Evolutionary conservation across 441 rosid species (phyloP).

Genomic region (Populus hybrid): DNA sequence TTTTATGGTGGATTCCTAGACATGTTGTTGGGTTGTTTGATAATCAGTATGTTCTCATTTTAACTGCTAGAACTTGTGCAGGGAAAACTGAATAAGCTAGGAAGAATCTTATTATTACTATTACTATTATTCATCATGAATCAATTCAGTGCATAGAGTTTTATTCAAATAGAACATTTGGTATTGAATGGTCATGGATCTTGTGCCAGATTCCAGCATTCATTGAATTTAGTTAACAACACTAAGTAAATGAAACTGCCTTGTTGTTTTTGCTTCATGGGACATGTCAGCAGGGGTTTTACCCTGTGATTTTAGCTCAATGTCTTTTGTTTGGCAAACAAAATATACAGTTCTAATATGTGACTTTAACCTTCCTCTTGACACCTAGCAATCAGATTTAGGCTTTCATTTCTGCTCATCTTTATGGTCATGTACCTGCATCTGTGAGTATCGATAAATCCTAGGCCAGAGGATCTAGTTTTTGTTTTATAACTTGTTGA

Average conservation of each 20-base stretch:
- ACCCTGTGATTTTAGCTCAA: neutral
- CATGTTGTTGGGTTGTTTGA: neutral
- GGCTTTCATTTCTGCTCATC: neutral
- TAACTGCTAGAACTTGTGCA: neutral
- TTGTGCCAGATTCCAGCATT: neutral
- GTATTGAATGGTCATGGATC: neutral
- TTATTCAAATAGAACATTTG: neutral
- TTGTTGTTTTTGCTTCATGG: neutral
- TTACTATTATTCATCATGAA: neutral
- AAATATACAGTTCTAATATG: neutral
- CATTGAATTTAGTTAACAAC: neutral
- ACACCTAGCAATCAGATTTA: neutral
- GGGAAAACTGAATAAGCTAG: neutral
- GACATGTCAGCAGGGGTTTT: neutral
- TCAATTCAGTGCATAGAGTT: neutral
- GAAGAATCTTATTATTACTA: neutral
- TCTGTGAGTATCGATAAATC: neutral
- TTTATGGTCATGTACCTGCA: neutral
- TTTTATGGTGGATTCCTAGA: neutral
- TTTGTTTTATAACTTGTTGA: neutral
- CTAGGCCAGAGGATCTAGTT: too few relatives aligned
- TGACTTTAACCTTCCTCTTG: neutral
- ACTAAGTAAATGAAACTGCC: neutral
- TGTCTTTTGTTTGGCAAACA: neutral
- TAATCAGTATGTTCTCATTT: neutral